Evolutionary conservation across 2,329 filamentous ascomycete genomes (phyloP).

Genomic region (Podosphaera fusca): DNA sequence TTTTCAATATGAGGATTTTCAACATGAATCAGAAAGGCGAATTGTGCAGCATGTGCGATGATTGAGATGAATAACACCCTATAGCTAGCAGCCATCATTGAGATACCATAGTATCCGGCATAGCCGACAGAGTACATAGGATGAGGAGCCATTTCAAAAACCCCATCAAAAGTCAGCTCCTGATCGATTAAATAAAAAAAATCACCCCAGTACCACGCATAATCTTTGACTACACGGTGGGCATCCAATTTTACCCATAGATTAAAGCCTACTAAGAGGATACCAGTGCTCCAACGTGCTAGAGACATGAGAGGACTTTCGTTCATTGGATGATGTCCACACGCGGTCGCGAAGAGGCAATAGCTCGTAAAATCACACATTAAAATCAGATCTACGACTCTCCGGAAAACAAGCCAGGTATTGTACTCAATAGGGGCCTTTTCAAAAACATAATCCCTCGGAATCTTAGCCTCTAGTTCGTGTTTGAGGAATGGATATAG

Average conservation of each 20-base stretch:
- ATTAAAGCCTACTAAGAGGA: constrained; percentile 72
- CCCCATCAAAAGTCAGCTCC: constrained; percentile 90
- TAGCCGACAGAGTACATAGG: constrained; percentile 99
- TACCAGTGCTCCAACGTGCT: constrained; percentile 57
- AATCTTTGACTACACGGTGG: constrained; percentile 94
- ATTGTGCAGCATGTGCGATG: constrained; percentile 78
- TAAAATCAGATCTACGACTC: constrained; percentile 85
- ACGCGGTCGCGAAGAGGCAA: constrained; percentile 83
- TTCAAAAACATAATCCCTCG: constrained; percentile 80
- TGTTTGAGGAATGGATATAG: constrained; percentile 66
- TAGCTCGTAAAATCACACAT: constrained; percentile 99
- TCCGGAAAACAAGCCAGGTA: constrained; percentile 90
- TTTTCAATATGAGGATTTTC: constrained; percentile 97
- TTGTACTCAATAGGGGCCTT: constrained; percentile 93
- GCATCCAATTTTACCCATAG: constrained; percentile 97
- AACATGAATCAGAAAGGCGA: constrained; percentile 73
- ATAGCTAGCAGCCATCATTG: constrained; percentile 94
- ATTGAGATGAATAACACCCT: constrained; percentile 95
- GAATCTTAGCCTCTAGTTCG: constrained; percentile 87
- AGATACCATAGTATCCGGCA: constrained; percentile 93
- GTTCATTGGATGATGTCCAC: constrained; percentile 47
- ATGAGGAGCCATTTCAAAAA: constrained; percentile 96
- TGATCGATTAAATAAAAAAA: constrained; percentile 98
- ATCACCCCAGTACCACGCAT: constrained; percentile 99
- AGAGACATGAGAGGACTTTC: constrained; percentile 48